Conservation (phyloP, 2,329 filamentous ascomycete species). For the Microdochium trichocladiopsis region DNA sequence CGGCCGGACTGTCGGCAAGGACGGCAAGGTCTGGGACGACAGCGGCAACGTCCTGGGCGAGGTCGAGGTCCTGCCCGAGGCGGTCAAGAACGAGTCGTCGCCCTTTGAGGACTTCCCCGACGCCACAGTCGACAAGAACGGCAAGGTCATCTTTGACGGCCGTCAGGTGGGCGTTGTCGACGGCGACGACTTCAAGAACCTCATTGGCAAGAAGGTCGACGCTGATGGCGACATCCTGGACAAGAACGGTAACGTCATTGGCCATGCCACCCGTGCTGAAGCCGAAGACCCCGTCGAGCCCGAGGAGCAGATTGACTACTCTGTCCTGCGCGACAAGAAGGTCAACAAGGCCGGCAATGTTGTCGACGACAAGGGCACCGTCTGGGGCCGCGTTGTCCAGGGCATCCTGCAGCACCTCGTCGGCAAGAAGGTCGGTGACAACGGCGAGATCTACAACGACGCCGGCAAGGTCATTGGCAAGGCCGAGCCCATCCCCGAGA, state of each 20-base stretch:
- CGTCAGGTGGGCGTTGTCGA: constrained; percentile 27
- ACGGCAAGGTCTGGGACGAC: constrained; percentile 31
- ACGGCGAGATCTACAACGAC: constrained; percentile 67
- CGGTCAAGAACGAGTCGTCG: constrained; percentile 20
- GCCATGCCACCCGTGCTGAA: constrained; percentile 24
- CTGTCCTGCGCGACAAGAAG: constrained; percentile 42
- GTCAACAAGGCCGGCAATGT: constrained; percentile 55
- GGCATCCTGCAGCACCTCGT: constrained; percentile 58
- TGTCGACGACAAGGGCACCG: constrained; percentile 42
- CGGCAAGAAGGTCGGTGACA: constrained; percentile 56
- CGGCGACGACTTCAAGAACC: constrained; percentile 25
- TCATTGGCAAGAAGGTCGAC: constrained; percentile 26
- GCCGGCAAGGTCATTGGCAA: constrained; percentile 61
- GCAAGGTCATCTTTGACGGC: constrained; percentile 27
- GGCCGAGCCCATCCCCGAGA: constrained; percentile 55
- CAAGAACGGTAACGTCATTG: constrained; percentile 25
- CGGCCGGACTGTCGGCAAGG: constrained; percentile 33
- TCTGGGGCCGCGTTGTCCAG: constrained; percentile 56
- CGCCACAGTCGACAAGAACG: constrained; percentile 25
- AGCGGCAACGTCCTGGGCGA: constrained; percentile 24
- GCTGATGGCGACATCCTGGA: constrained; percentile 27
- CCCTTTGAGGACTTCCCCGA: constrained; percentile 29
- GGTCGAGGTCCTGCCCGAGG: constrained; percentile 31
- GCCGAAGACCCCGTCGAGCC: constrained; percentile 22
- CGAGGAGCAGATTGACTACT: constrained; percentile 33